phyloP scores from a whole-genome alignment of 2,329 filamentous ascomycete genomes.

The Epicoccum nigrum region DNA sequence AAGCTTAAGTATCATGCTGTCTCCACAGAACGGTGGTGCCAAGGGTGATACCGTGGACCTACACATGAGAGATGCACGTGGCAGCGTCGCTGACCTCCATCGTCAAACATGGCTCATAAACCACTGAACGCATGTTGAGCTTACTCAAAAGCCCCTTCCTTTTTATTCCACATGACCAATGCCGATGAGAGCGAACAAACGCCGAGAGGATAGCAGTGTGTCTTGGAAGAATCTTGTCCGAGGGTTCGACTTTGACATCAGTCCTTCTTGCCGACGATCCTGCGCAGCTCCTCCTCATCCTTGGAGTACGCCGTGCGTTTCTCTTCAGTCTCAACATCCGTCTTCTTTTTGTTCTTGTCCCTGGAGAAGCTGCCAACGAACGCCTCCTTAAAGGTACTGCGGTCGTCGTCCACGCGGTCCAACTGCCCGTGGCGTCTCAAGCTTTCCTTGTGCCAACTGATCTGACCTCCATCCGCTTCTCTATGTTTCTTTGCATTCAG shows the following conservation, averaged over 20 bases:
- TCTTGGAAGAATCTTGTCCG: not conserved
- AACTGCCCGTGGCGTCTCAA: conserved; percentile 59
- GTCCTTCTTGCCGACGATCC: conserved; percentile 44
- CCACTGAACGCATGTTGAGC: not conserved
- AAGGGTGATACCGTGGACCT: conserved; percentile 7
- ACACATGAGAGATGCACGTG: conserved; percentile 3
- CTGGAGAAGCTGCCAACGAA: conserved; percentile 38
- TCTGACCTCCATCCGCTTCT: conserved; percentile 63
- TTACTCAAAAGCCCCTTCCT: not conserved
- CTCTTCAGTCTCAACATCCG: conserved; percentile 29
- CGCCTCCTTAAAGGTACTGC: conserved; percentile 41
- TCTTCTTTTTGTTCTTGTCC: conserved; percentile 36
- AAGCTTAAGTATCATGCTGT: conserved; percentile 5
- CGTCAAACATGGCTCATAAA: not conserved
- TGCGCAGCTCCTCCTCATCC: conserved; percentile 48
- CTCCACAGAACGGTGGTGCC: conserved; percentile 1
- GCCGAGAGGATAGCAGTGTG: not conserved
- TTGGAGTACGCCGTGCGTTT: conserved; percentile 42
- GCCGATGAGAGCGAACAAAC: no score
- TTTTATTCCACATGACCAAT: no score
- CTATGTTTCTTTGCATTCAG: conserved; percentile 66
- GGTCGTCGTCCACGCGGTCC: conserved; percentile 51
- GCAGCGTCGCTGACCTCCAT: not conserved
- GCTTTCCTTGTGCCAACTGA: conserved; percentile 61
- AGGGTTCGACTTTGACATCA: conserved; percentile 8